Evolutionary conservation across 2,329 filamentous ascomycete genomes (phyloP).

Genomic region (Rhytidhysteron rufulum): DNA sequence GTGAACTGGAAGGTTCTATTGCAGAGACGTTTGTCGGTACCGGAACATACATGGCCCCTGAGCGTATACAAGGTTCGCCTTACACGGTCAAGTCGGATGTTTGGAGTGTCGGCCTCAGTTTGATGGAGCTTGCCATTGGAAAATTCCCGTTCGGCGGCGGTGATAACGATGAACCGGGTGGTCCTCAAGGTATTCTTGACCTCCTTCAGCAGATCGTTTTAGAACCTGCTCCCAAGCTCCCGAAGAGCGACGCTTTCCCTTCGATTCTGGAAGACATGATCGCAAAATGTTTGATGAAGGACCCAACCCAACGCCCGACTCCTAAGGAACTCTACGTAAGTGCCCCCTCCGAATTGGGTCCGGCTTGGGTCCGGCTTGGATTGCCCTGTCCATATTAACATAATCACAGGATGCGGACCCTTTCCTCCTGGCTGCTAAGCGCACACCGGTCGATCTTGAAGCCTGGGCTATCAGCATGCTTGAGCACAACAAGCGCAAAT

Average conservation of each 20-base stretch:
- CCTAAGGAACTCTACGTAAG: constrained; percentile 89
- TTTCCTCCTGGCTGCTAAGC: constrained; percentile 93
- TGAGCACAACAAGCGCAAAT: constrained; percentile 93
- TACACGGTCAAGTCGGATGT: constrained; percentile 99
- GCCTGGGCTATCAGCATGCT: constrained; percentile 94
- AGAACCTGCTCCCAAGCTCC: constrained; percentile 86
- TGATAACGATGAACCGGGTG: constrained; percentile 64
- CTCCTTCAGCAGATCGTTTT: constrained; percentile 96
- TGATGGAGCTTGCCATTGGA: constrained; percentile 97
- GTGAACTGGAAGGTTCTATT: constrained; percentile 95
- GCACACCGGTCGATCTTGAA: constrained; percentile 88
- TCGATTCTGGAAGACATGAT: constrained; percentile 95
- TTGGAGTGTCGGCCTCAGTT: constrained; percentile 91
- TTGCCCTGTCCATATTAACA: constrained; percentile 12
- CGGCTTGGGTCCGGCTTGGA: not conserved
- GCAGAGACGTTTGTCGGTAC: constrained; percentile 98
- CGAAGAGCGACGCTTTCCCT: constrained; percentile 96
- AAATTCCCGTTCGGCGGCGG: constrained; percentile 94
- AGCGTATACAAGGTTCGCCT: constrained; percentile 92
- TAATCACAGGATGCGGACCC: constrained; percentile 75
- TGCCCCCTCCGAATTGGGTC: no score
- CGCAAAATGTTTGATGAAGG: constrained; percentile 89
- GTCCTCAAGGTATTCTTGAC: constrained; percentile 90
- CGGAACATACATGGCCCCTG: constrained; percentile 98
- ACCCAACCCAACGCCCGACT: constrained; percentile 82